These are phyloP conservation scores for Cercospora sp. DNA, from an alignment of 2,329 filamentous ascomycete genomes.

Conservation along the genomic window DNA sequence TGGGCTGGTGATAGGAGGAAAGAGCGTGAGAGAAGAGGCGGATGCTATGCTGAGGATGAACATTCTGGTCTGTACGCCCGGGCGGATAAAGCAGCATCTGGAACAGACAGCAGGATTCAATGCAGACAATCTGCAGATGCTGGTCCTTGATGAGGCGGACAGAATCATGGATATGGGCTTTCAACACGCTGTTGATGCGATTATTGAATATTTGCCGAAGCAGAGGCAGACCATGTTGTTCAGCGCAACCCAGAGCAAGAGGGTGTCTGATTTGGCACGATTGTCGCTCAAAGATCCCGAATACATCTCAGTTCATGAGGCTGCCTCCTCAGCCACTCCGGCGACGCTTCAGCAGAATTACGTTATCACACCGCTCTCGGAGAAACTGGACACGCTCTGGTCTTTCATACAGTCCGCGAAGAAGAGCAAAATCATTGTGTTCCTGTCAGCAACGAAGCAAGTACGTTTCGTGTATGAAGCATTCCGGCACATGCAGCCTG, in stretches of 20 bases:
- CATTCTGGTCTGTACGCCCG: slow-evolving; percentile 92
- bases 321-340: slow-evolving; percentile 76
- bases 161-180: slow-evolving; percentile 98
- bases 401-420: slow-evolving; percentile 89
- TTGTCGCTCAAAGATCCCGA: slow-evolving; percentile 87
- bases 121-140: slow-evolving; percentile 84
- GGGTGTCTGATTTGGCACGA: slow-evolving; percentile 86
- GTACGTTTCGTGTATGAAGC: slow-evolving; percentile 94
- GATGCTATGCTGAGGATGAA: slow-evolving; percentile 90
- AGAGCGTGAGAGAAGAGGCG: slow-evolving; percentile 82
- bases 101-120: slow-evolving; percentile 91
- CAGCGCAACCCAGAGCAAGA: slow-evolving; percentile 93
- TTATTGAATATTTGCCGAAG: slow-evolving; percentile 85
- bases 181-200: slow-evolving; percentile 83
- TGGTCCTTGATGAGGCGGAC: slow-evolving; percentile 94
- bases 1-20: slow-evolving; percentile 89
- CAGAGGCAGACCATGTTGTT: slow-evolving; percentile 90
- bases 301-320: slow-evolving; percentile 91
- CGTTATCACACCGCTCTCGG: slow-evolving; percentile 76
- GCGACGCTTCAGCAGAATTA: slow-evolving; percentile 87
- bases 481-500: slow-evolving; percentile 89
- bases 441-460: slow-evolving; percentile 92
- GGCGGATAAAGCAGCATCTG: slow-evolving; percentile 91
- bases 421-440: slow-evolving; percentile 93
- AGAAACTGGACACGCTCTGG: slow-evolving; percentile 90